Evolutionary conservation across 352 stramenopile species (phyloP).

Genomic region (Pythium rishiriense): DNA sequence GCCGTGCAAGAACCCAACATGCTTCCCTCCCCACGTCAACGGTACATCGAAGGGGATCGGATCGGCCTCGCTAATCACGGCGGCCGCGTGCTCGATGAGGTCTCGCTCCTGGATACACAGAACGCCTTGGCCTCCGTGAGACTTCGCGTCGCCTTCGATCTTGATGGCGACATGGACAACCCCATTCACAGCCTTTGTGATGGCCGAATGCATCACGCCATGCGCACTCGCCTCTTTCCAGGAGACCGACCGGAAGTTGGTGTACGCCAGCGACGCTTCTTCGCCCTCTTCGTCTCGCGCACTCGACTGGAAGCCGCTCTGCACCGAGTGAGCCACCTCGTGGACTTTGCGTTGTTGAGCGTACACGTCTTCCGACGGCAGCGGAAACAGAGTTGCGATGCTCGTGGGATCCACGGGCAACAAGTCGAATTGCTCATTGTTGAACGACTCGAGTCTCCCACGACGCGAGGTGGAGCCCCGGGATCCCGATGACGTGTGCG

Average conservation of each 20-base stretch:
- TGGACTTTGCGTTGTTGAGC: conserved; percentile 75
- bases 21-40: conserved; percentile 73
- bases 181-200: conserved; percentile 70
- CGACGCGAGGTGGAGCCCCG: conserved; percentile 3
- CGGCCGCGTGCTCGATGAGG: conserved; percentile 41
- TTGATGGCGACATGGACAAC: conserved; percentile 70
- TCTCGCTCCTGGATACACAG: conserved; percentile 66
- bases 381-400: conserved; percentile 76
- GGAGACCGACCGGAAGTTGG: conserved; percentile 59
- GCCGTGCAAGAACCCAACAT: conserved; percentile 58
- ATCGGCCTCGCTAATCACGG: conserved; percentile 43
- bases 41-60: conserved; percentile 68
- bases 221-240: conserved; percentile 59
- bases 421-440: conserved; percentile 33
- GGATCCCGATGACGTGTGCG: neutral
- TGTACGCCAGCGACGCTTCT: conserved; percentile 69
- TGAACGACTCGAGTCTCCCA: conserved; percentile 23
- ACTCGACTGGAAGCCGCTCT: conserved; percentile 70
- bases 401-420: conserved; percentile 57
- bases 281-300: conserved; percentile 55
- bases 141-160: conserved; percentile 53
- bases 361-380: conserved; percentile 72
- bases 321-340: conserved; percentile 69
- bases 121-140: conserved; percentile 61
- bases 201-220: conserved; percentile 64